Base-by-base conservation (phyloP, 179 eudicot genomes). In the Silene coronaria region DNA sequence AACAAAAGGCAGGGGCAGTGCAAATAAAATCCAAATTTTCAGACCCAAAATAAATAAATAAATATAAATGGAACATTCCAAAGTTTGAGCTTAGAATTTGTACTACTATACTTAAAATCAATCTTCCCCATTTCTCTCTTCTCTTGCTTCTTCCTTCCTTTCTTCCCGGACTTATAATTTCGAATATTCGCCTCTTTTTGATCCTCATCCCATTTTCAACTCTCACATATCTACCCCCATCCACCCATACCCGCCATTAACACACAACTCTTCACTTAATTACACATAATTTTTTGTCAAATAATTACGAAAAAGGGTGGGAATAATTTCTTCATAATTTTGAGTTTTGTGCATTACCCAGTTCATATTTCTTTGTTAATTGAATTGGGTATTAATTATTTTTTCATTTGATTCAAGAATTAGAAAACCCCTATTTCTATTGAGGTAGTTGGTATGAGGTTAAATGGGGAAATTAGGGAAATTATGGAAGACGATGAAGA, bases 391-490 rank as follows among this genome's bases (percentile, higher is more conserved):
- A 19, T 55, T 72, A 27, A 58, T 58, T 13, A 55, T 23, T 55
- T 72, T 72, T 16, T 72, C 5, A 58, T 55, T 72, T 72, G 75
- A n/a, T 58, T 32, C 26, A 72, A 72, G 51, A 12, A 28, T 0
- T 6, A n/a, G 48, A 23, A 71, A 46, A 63, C 5, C 70, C 55
- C 69, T 48, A 34, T 63, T 74, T 69, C 38, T 1, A 4, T 72
- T 65, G 51, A 30, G 27, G 65, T 26, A 57, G 70, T 28, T 67
- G 74, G 72, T 38, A 87, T 85, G 89, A 86, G 86, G 84, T 76
- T 86, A 67, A 77, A 85, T 77, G 88, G 85, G 34, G 88, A 83
- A 74, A 82, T 75, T 34, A 67, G 77, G 45, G 83, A 76, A 73
- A 46, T 77, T 30, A 83, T 70, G 46, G 86, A 79, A 42, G 87